A percentile compares a stretch with the other conserved stretches of the same genome.
These are phyloP conservation scores for Nakaseomyces uthaithaninus DNA, from an alignment of 1,139 yeast species.

Conservation along the genomic window DNA sequence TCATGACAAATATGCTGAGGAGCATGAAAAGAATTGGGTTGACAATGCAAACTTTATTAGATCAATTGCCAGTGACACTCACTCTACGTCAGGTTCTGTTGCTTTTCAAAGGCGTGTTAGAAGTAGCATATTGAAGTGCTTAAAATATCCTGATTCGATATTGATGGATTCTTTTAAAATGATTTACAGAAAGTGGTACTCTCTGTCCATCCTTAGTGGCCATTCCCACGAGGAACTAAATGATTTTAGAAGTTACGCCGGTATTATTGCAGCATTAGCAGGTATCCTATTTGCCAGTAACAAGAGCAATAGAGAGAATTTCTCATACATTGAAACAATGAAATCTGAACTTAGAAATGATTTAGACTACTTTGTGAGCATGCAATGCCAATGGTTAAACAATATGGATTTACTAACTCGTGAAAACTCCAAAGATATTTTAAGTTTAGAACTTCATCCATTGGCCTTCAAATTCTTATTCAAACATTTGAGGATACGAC, in stretches of 20 bases:
- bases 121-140: constrained; percentile 43
- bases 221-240: constrained; percentile 27
- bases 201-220: constrained; percentile 23
- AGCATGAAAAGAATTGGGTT: constrained; percentile 16
- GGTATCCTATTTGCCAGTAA: constrained; percentile 43
- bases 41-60: constrained; percentile 42
- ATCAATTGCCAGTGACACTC: constrained; percentile 46
- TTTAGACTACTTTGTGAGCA: constrained; percentile 43
- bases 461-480: constrained; percentile 37
- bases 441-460: constrained; percentile 41
- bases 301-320: constrained; percentile 28
- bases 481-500: constrained; percentile 20
- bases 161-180: constrained; percentile 55
- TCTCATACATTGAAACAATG: constrained; percentile 27
- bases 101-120: constrained; percentile 65
- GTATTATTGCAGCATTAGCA: constrained; percentile 51
- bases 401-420: constrained; percentile 46
- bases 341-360: constrained; percentile 37
- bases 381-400: constrained; percentile 38
- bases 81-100: constrained; percentile 63
- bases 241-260: constrained; percentile 53
- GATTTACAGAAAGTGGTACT: constrained; percentile 50
- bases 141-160: constrained; percentile 53
- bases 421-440: constrained; percentile 42
- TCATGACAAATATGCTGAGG: constrained; percentile 15